Percentiles rank a stretch among this genome's conserved stretches.
phyloP scores from a whole-genome alignment of 2,329 filamentous ascomycete genomes.

The Pseudogymnoascus sp. region DNA sequence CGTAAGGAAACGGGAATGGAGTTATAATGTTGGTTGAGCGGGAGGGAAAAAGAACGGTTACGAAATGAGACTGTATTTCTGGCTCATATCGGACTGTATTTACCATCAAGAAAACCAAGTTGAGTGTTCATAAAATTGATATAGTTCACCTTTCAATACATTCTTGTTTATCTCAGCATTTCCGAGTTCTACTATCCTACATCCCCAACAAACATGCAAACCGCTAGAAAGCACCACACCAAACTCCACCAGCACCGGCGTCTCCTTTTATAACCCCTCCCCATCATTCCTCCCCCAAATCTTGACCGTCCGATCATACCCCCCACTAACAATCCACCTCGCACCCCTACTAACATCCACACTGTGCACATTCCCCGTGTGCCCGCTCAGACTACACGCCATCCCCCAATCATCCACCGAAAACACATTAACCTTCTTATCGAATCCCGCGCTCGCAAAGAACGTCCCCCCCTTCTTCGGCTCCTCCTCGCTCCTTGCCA shows the following conservation, averaged over 20 bases:
- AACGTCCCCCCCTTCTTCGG: slow-evolving; percentile 89
- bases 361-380: slow-evolving; percentile 85
- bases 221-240: background rate
- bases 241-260: background rate
- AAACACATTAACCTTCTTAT: slow-evolving; percentile 91
- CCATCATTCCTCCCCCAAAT: slow-evolving; percentile 84
- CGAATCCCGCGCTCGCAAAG: slow-evolving; percentile 83
- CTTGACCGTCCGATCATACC: slow-evolving; percentile 92
- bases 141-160: background rate
- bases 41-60: background rate
- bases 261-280: slow-evolving; percentile 37
- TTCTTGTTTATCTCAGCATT: background rate
- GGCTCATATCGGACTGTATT: background rate
- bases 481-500: slow-evolving; percentile 50
- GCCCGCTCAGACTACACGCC: slow-evolving; percentile 78
- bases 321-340: slow-evolving; percentile 88
- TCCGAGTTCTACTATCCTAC: background rate
- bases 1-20: background rate
- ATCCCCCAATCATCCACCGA: slow-evolving; percentile 94
- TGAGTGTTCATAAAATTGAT: background rate
- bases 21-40: background rate
- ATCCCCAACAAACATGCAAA: background rate
- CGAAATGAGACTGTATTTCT: background rate
- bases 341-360: slow-evolving; percentile 81
- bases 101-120: background rate